phyloP scores from a whole-genome alignment of 140 eudicot genomes.

The Senecio squalidus region DNA sequence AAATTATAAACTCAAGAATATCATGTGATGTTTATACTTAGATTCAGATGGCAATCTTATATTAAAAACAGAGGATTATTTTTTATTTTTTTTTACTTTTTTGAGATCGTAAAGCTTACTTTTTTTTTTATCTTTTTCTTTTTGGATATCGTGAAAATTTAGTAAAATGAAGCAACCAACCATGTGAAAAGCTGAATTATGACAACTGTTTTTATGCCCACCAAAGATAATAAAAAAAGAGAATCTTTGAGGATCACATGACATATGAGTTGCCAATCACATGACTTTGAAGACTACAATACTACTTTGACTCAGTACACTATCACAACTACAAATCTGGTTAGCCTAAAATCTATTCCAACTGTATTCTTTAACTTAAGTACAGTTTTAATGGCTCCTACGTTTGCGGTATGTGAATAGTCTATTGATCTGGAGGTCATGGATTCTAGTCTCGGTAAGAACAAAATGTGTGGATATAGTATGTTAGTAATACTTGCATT shows the following conservation, averaged over 20 bases:
- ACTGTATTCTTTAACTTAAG: neutral
- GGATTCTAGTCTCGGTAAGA: too few species aligned
- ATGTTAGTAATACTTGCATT: too few species aligned
- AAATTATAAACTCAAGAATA: too few species aligned
- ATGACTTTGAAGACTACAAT: constrained; percentile 33
- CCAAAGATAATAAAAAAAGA: constrained; percentile 10
- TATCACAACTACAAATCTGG: constrained; percentile 11
- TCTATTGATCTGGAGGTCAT: too few species aligned
- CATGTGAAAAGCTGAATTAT: constrained; percentile 36
- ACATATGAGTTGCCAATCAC: constrained; percentile 21
- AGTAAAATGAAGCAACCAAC: constrained; percentile 21
- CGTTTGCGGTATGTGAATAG: too few species aligned
- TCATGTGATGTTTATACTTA: too few species aligned
- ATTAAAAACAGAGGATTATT: too few species aligned
- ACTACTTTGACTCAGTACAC: constrained; percentile 20
- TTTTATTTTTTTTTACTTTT: neutral
- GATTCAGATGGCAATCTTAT: neutral
- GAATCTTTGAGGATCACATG: constrained; percentile 38
- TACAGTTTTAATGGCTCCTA: too few species aligned
- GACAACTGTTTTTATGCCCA: constrained; percentile 31
- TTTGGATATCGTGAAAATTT: constrained; percentile 18
- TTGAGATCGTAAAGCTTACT: constrained; percentile 3
- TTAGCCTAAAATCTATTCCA: neutral
- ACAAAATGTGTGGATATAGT: too few species aligned
- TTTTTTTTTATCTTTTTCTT: neutral